Percentiles rank a stretch among this genome's conserved stretches.
Evolutionary conservation across 1,284 basidiomycete genomes (phyloP).

Genomic region (Mycena sp.): DNA sequence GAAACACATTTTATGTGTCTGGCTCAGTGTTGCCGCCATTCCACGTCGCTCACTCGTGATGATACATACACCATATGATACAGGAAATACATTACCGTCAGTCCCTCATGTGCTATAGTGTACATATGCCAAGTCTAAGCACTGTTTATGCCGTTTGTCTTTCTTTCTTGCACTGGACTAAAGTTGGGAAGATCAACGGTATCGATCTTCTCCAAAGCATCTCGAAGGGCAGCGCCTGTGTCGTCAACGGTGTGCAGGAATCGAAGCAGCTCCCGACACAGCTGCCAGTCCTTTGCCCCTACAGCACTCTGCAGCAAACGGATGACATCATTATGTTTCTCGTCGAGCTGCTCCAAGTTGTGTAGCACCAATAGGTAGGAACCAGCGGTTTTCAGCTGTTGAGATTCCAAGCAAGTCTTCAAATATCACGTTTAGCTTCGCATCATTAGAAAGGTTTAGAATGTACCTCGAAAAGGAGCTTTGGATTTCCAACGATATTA

Average conservation of each 20-base stretch:
- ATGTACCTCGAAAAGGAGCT: constrained; percentile 87
- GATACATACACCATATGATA: too few relatives aligned
- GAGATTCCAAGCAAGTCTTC: constrained; percentile 80
- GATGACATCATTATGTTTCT: constrained; percentile 81
- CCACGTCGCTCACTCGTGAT: too few relatives aligned
- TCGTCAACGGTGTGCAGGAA: constrained; percentile 94
- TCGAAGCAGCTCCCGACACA: constrained; percentile 90
- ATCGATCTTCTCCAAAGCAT: constrained; percentile 61
- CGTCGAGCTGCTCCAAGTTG: constrained; percentile 90
- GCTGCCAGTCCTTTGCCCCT: constrained; percentile 78
- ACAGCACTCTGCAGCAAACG: constrained; percentile 81
- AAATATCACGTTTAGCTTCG: constrained; percentile 1
- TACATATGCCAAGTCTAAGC: too few relatives aligned
- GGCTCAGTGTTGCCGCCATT: too few relatives aligned
- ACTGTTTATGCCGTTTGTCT: too few relatives aligned
- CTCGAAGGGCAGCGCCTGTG: constrained; percentile 74
- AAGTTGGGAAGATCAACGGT: too few relatives aligned
- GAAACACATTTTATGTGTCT: too few relatives aligned
- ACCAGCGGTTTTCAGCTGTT: constrained; percentile 88
- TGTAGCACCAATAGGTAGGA: constrained; percentile 95
- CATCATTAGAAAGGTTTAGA: background rate
- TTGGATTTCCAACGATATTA: constrained; percentile 89
- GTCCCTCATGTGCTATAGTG: too few relatives aligned
- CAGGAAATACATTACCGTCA: too few relatives aligned
- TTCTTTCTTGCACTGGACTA: too few relatives aligned